Evolutionary conservation across 768 basidiomycete species (phyloP).

Genomic region (Amanita jacksonii): DNA sequence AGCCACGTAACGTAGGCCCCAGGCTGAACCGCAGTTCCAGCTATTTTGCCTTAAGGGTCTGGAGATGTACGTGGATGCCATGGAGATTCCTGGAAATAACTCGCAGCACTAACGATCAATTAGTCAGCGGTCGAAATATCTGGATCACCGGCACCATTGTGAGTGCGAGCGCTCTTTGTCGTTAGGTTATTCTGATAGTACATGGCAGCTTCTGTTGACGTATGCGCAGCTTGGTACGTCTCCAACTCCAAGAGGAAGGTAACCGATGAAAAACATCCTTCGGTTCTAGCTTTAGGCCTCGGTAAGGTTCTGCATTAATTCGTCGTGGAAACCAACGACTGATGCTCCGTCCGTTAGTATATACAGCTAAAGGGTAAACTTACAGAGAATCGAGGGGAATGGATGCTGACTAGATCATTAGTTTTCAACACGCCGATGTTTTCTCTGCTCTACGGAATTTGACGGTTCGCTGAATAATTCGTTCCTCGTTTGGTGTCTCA

Average conservation of each 20-base stretch:
- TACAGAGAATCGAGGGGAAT: not conserved
- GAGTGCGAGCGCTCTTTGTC: slow-evolving; percentile 16
- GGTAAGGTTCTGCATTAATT: slow-evolving; percentile 21
- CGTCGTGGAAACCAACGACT: not conserved
- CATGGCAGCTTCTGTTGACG: slow-evolving; percentile 34
- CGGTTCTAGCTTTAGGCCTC: slow-evolving; percentile 25
- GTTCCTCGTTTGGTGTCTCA: no score
- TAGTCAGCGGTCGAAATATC: slow-evolving; percentile 51
- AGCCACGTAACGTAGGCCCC: not conserved
- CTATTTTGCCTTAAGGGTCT: slow-evolving; percentile 51
- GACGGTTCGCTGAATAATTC: slow-evolving; percentile 25
- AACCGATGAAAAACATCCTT: not conserved
- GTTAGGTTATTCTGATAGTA: slow-evolving; percentile 4
- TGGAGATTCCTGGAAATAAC: not conserved
- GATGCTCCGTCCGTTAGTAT: slow-evolving; percentile 22
- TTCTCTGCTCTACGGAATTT: slow-evolving; percentile 29
- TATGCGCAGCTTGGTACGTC: slow-evolving; percentile 40
- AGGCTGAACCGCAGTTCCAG: slow-evolving; percentile 20
- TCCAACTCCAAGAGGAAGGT: not conserved
- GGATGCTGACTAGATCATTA: slow-evolving; percentile 9
- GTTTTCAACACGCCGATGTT: slow-evolving; percentile 34
- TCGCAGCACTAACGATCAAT: not conserved
- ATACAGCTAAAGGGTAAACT: slow-evolving; percentile 38
- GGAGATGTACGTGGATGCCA: slow-evolving; percentile 39
- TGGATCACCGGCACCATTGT: slow-evolving; percentile 46